phyloP scores from a whole-genome alignment of 2,329 filamentous ascomycete species.

The Colletotrichum euphorbiae region DNA sequence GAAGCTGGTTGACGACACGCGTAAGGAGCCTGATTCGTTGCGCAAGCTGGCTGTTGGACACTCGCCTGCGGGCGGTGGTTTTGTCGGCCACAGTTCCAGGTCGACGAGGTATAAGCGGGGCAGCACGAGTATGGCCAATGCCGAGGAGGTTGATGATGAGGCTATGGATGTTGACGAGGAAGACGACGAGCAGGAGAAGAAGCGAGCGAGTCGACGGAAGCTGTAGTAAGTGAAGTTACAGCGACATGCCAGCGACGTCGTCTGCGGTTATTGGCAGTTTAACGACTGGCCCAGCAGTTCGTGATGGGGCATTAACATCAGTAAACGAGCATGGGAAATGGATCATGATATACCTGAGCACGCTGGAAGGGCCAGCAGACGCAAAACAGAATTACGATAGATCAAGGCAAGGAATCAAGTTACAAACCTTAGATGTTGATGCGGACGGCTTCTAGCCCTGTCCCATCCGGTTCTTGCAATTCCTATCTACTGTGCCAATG shows the following conservation, averaged over 20 bases:
- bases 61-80: conserved; percentile 31
- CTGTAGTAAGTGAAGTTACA: conserved; percentile 50
- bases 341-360: background rate
- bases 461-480: background rate
- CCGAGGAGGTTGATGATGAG: conserved; percentile 59
- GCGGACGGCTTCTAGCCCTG: background rate
- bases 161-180: conserved; percentile 69
- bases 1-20: conserved; percentile 58
- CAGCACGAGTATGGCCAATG: conserved; percentile 50
- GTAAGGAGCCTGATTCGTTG: conserved; percentile 46
- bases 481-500: conserved; percentile 30
- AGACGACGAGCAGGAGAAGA: conserved; percentile 59
- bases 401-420: conserved; percentile 20
- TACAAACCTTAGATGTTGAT: conserved; percentile 16
- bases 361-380: background rate
- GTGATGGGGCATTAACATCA: background rate
- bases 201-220: conserved; percentile 65
- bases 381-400: conserved; percentile 19
- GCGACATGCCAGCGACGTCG: no score
- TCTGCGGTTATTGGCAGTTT: background rate
- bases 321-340: background rate
- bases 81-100: conserved; percentile 43
- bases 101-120: conserved; percentile 40
- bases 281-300: background rate
- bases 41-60: conserved; percentile 40